Conservation (phyloP, 1,284 basidiomycete genomes). For the Tylopilus orsonianus region DNA sequence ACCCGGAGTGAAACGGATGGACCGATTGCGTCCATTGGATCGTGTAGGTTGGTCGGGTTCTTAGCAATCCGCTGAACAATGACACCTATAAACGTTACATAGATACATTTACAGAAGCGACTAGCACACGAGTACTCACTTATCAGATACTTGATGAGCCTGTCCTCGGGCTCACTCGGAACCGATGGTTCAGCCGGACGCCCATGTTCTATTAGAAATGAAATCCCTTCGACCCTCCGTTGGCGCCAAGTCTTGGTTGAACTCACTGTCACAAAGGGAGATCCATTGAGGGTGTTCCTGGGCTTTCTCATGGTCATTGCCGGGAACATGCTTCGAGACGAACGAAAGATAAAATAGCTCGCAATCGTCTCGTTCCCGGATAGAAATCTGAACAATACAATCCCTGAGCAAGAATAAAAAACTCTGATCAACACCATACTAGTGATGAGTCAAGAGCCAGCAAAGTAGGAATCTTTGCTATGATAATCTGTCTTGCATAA, state of each 20-base stretch:
- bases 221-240: conserved; percentile 1
- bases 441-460: conserved; percentile 64
- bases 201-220: conserved; percentile 56
- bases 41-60: conserved; percentile 15
- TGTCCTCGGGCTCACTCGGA: conserved; percentile 42
- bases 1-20: conserved; percentile 45
- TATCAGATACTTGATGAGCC: conserved; percentile 61
- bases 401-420: conserved; percentile 18
- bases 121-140: conserved; percentile 40
- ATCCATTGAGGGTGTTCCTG: conserved; percentile 62
- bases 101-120: background rate
- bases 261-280: conserved; percentile 63
- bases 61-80: conserved; percentile 33
- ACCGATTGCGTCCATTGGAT: conserved; percentile 6
- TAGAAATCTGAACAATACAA: conserved; percentile 51
- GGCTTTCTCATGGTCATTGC: conserved; percentile 44
- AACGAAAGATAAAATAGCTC: conserved; percentile 83
- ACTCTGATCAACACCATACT: conserved; percentile 41
- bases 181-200: conserved; percentile 43
- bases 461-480: conserved; percentile 73
- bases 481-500: conserved; percentile 62
- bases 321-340: conserved; percentile 46
- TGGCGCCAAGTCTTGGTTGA: background rate
- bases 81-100: conserved; percentile 36
- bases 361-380: conserved; percentile 78